These are phyloP conservation scores for Paracoccidioides brasiliensis DNA, from an alignment of 2,329 filamentous ascomycete genomes.

Conservation along the genomic window DNA sequence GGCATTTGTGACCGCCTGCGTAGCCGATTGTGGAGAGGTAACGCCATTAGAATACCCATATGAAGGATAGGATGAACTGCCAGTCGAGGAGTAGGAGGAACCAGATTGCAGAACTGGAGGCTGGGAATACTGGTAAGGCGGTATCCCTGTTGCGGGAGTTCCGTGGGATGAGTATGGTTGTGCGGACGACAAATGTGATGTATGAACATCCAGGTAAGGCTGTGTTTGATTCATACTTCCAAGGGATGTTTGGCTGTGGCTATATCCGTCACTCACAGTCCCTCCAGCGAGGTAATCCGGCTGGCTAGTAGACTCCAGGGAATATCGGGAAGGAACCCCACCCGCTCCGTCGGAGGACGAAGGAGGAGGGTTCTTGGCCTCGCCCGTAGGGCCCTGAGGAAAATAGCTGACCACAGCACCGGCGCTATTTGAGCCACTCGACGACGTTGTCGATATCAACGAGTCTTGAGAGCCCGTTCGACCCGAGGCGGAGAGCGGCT, in stretches of 20 bases:
- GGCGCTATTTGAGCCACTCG: constrained; percentile 37
- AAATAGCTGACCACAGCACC: constrained; percentile 46
- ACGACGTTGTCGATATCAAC: constrained; percentile 25
- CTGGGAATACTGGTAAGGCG: constrained; percentile 64
- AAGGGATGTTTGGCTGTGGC: constrained; percentile 25
- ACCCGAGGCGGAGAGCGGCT: constrained; percentile 52
- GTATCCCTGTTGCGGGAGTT: constrained; percentile 58
- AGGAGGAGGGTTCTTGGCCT: constrained; percentile 63
- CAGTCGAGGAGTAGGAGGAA: constrained; percentile 52
- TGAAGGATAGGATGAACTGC: constrained; percentile 44
- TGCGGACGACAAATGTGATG: constrained; percentile 62
- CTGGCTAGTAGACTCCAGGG: constrained; percentile 23
- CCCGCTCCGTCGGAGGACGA: constrained; percentile 38
- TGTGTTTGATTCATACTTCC: constrained; percentile 67
- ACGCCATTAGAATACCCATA: constrained; percentile 69
- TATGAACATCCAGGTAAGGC: constrained; percentile 74
- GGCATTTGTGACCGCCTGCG: constrained; percentile 54
- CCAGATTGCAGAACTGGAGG: constrained; percentile 62
- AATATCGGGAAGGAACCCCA: constrained; percentile 24
- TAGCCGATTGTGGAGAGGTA: constrained; percentile 60
- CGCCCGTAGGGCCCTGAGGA: constrained; percentile 32
- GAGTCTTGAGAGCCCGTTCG: constrained; percentile 60
- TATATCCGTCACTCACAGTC: constrained; percentile 30
- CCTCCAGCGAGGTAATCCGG: constrained; percentile 24
- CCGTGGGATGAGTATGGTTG: constrained; percentile 64